Evolutionary conservation across 805 yeast species (phyloP), one percentile per base, ranked within the genome.

Genomic region (Candida argentea): DNA sequence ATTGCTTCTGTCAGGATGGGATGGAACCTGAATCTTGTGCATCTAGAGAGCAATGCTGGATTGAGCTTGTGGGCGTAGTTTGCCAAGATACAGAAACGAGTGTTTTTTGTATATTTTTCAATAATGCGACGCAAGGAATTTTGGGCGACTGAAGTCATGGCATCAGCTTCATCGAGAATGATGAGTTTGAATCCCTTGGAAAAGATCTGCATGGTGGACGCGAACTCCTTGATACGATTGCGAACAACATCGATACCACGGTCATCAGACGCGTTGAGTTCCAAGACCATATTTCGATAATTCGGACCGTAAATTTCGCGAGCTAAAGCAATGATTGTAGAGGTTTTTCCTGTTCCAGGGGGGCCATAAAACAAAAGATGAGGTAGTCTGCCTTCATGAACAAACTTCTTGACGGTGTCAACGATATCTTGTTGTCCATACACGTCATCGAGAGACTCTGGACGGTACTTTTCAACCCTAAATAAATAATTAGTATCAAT

Each of bases 181-280:
- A 89, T 79, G 42, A 89, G 61, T 48, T 89, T 89, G 66, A 86
- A 86, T 9, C 91, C 93, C 30, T 70, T 66, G 35, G 76, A 66
- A 55, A 89, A 91, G 30, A 91, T 89, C 52, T 91, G 98, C 66
- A 85, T 76, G 1, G 98, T 91, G 17, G 89, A 75, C 7, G 98
- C 98, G 60, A 91, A 91, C 42, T 80, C 86, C 65, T 91, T 91
- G 61, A 91, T 86, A 55, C 86, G 95, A 45, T 91, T 91, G 38
- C 99, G 71, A n/a, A 91, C 97, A 25, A 91, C 96, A 43, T 85
- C 94, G 40, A 91, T 91, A 39, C 98, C 98, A 57, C 98, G 73
- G 52, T 91, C 98, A 53, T 91, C 98, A 4, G 93, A 79, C 4
- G 98, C 98, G 55, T 91, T 91, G 52, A 91, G 66, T 50, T 91